Base-by-base conservation (phyloP, 2,329 filamentous ascomycete genomes). In the Penicillium sp. region DNA sequence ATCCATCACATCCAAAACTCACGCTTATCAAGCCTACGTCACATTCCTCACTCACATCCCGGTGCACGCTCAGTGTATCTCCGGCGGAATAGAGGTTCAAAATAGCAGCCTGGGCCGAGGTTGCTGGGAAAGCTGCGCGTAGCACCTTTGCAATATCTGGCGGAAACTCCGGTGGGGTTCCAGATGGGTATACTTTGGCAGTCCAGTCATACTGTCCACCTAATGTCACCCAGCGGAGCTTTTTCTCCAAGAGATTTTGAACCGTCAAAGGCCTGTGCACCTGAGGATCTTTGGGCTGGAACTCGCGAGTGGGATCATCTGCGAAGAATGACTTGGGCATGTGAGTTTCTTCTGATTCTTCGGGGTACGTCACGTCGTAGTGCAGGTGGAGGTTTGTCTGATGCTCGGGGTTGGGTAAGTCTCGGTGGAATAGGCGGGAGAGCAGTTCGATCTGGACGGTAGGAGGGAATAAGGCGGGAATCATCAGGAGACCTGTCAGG, bases 181-280 rank as follows among this genome's bases (percentile, higher is more conserved):
- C 81, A 10, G 80, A 73, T 0, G 93, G 92, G 70, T 97, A 97
- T 13, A 85, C 78, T 64, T 96, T 93, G 56, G 86, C 84, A 0
- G 92, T 95, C 94, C 93, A 97, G 77, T 97, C 90, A 74, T 97
- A 97, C 73, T 97, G 94, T 0, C 92, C 93, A 50, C 94, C 94
- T 3, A 99, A 84, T 0, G 93, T 97, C 42, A 95, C 85, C 94
- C 94, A 99, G 65, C 93, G 91, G 25, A 97, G 83, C 61, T 90
- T 93, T 62, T 88, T 89, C 57, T 87, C 84, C 43, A 97, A 80
- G 31, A 93, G 85, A 68, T 88, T 87, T 49, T 84, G 80, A 53
- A 89, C 80, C 2, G 84, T 82, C 10, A 97, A 79, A 2, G 90
- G 82, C 60, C 88, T 90, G 75, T 97, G 93, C n/a, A 92, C 76